Evolutionary conservation across 768 basidiomycete genomes (phyloP), one percentile per base, ranked within the genome.

Genomic region (Leccinum uliginosum): DNA sequence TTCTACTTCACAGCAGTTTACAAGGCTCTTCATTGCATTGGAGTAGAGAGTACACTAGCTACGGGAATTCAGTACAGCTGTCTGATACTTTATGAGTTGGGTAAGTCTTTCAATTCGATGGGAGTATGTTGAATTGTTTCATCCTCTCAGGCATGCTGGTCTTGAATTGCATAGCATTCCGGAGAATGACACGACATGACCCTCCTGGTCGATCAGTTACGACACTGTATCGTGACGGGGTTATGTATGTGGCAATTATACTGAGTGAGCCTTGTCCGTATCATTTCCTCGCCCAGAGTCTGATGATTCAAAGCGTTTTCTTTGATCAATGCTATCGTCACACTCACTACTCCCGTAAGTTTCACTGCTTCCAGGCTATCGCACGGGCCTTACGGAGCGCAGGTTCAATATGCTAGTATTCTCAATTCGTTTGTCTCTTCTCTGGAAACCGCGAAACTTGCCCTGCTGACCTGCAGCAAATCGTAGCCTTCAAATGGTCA

Each of bases 241-340:
- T 66, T 14, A 27, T 66, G 49, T 65, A 65, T 19, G 29, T 65
- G 30, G 55, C 53, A 40, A 56, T 49, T 19, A 66, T 66, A n/a
- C 27, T 57, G 14, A 29, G 65, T 66, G 46, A 55, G 53, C 4
- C 11, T 34, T 27, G 3, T 27, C 15, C 17, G 34, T 30, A 24
- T 7, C 11, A 1, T 17, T 38, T 34, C 40, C 21, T 29, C 3
- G 12, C 34, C 4, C 15, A 12, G 8, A 38, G 19, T 44, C 30
- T 55, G 27, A 56, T 15, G 47, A 11, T 19, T 26, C 23, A 7
- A 46, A 64, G 63, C 35, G 12, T 64, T 64, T 29, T 64, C 63
- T 34, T 26, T 59, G 21, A 48, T 64, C 24, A 64, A 64, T 45
- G 57, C 62, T 52, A 26, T 57, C 43, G 55, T 64, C 15, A 50